Evolutionary conservation across 2,329 filamentous ascomycete genomes (phyloP), one percentile per base, ranked within the genome.

Genomic region (Colletotrichum aenigma): DNA sequence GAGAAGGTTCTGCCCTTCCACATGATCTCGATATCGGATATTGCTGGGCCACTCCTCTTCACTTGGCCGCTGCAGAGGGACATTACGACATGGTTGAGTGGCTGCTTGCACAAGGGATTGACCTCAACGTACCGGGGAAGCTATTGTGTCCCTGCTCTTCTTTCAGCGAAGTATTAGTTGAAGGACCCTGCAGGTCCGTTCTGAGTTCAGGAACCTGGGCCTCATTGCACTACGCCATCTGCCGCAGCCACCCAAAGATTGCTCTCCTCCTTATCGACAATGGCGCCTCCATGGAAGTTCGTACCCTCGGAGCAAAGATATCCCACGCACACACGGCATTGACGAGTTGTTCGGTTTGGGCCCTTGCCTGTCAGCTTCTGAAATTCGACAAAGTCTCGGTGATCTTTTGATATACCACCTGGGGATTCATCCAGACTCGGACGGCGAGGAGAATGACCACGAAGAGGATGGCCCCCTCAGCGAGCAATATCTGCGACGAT

Each of bases 141-240:
- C 4, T 56, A 1, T 2, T 56, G 1, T 56, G 52, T 24, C 4
- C 13, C 52, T 56, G 52, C 24, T 48, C 43, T 48, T 48, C 43
- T 21, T n/a, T 48, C 43, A 48, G 43, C 43, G 43, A 48, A 48
- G 1, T 48, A 21, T 2, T 21, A 21, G 18, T 2, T 0, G n/a
- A 48, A 21, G 16, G 38, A 10, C 0, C 8, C 0, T 1, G 2
- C 0, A 43, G 38, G 5, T 48, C 18, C 2, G 4, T 48, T 10
- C 43, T 48, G 18, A 2, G 3, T 7, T 48, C 18, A 4, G 62
- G 62, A 16, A 48, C 21, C 5, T 65, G 62, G 36, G 15, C 62
- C 3, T 36, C 62, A 13, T 38, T 65, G 21, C 62, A 65, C 16
- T 65, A 38, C 24, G 62, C 62, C 36, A 65, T 65, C 24, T 65